A percentile compares a stretch with the other conserved stretches of the same genome.
Evolutionary conservation across 2,329 filamentous ascomycete genomes (phyloP).

Genomic region (Neofusicoccum umdonicola): DNA sequence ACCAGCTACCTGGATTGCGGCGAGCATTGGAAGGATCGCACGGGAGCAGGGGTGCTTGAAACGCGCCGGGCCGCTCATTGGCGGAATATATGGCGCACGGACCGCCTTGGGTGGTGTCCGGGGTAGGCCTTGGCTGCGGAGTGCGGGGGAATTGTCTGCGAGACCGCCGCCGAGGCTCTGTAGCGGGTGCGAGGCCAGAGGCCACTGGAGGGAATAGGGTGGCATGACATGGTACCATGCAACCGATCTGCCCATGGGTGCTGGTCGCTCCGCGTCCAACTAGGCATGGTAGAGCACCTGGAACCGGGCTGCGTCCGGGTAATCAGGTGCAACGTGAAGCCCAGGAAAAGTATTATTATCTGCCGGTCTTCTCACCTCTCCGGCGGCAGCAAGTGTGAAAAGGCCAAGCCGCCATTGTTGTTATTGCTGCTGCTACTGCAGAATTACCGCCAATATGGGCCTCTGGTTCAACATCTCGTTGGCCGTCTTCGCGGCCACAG

Average conservation of each 20-base stretch:
- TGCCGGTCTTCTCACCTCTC: background rate
- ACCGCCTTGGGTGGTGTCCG: background rate
- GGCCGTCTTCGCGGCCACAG: constrained; percentile 44
- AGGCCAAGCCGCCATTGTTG: background rate
- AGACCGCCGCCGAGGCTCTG: background rate
- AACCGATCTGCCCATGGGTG: constrained; percentile 13
- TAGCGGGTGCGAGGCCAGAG: background rate
- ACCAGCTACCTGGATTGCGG: background rate
- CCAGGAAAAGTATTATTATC: background rate
- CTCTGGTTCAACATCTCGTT: constrained; percentile 43
- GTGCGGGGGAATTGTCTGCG: constrained; percentile 13
- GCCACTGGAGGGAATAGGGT: constrained; percentile 8
- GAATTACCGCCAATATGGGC: constrained; percentile 33
- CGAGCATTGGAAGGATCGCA: background rate
- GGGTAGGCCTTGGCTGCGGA: constrained; percentile 5
- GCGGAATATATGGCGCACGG: constrained; percentile 13
- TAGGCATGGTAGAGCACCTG: constrained; percentile 8
- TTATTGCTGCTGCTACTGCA: background rate
- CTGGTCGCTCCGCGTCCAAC: background rate
- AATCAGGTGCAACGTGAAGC: background rate
- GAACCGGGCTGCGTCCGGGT: background rate
- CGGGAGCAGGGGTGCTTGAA: background rate
- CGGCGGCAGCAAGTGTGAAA: background rate
- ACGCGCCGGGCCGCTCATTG: constrained; percentile 3
- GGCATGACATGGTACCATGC: constrained; percentile 14